Base-by-base conservation (phyloP, 208 protist species). In the Herpetomonas samuelpessoai region DNA sequence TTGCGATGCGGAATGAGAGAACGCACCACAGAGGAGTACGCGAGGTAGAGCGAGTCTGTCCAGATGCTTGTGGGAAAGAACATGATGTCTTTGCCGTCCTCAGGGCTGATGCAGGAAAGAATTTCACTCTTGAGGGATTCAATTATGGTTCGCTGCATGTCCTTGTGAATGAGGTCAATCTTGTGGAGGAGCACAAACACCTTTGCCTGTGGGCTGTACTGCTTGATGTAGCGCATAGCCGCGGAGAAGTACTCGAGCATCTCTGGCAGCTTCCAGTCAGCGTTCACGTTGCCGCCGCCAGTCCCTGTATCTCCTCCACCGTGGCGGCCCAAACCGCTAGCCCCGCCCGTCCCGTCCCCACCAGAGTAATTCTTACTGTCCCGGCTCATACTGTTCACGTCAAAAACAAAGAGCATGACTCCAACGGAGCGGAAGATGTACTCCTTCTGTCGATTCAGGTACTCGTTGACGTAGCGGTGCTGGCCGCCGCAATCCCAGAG, bases 401-500 rank as follows among this genome's bases (percentile, higher is more conserved):
- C 98, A 69, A 99, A 99, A 12, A 99, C 97, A 79, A 99, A 99
- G n/a, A 99, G 97, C 65, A 99, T 87, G 0, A 99, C 96, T 19
- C 93, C 96, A 2, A 99, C 98, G 74, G 98, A 98, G 30, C 93
- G 75, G 71, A 99, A 99, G 28, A 99, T 99, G 80, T 98, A 98
- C 74, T 99, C 97, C 57, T 95, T 86, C 69, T 99, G 97, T 38
- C 87, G 92, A 44, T 85, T 92, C 24, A 99, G 91, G 77, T 99
- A 99, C 61, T 98, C 98, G 27, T 98, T 89, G 65, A 99, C 98
- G 81, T 99, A 99, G 30, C 86, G 83, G 65, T 99, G 97, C 79
- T 99, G 97, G 21, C 98, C 98, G 19, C 98, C 98, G 74, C 98
- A 99, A 83, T 99, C 98, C 97, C 98, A 99, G 4, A 99, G 79